phyloP scores from a whole-genome alignment of 805 yeast species.

The Metschnikowia gelsemii region DNA sequence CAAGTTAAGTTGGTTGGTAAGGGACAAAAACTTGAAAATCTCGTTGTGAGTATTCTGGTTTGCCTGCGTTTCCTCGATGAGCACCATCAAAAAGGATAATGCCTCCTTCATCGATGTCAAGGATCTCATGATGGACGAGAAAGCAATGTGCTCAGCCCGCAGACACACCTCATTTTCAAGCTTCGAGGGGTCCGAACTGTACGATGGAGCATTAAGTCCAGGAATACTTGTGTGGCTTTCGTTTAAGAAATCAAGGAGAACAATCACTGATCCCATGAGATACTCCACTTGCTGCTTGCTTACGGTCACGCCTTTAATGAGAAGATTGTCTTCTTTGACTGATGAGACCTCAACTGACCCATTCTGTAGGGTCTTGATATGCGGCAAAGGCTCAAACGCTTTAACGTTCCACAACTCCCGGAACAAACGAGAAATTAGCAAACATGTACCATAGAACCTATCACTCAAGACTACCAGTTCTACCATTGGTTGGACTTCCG shows the following conservation, averaged over 20 bases:
- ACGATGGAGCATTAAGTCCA: slow-evolving; percentile 58
- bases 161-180: slow-evolving; percentile 64
- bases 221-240: slow-evolving; percentile 62
- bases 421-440: slow-evolving; percentile 73
- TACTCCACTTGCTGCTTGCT: slow-evolving; percentile 58
- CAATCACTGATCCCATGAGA: slow-evolving; percentile 67
- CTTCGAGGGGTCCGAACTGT: slow-evolving; percentile 48
- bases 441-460: slow-evolving; percentile 82
- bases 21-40: slow-evolving; percentile 65
- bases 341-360: slow-evolving; percentile 39
- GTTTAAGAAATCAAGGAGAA: slow-evolving; percentile 66
- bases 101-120: slow-evolving; percentile 84
- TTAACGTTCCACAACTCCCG: slow-evolving; percentile 76
- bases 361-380: slow-evolving; percentile 37
- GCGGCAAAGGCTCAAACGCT: slow-evolving; percentile 54
- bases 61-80: slow-evolving; percentile 66
- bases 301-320: slow-evolving; percentile 46
- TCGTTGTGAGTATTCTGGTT: slow-evolving; percentile 51
- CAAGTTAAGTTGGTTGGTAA: slow-evolving; percentile 67
- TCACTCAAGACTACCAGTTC: slow-evolving; percentile 88
- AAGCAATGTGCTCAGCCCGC: slow-evolving; percentile 90
- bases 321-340: slow-evolving; percentile 44
- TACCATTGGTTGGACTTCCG: slow-evolving; percentile 41
- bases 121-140: slow-evolving; percentile 72
- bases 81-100: slow-evolving; percentile 77